A percentile compares a stretch with the other conserved stretches of the same genome.
Evolutionary conservation across 192 early-diverging fungal genomes (phyloP).

Genomic region (Linderina pennispora): DNA sequence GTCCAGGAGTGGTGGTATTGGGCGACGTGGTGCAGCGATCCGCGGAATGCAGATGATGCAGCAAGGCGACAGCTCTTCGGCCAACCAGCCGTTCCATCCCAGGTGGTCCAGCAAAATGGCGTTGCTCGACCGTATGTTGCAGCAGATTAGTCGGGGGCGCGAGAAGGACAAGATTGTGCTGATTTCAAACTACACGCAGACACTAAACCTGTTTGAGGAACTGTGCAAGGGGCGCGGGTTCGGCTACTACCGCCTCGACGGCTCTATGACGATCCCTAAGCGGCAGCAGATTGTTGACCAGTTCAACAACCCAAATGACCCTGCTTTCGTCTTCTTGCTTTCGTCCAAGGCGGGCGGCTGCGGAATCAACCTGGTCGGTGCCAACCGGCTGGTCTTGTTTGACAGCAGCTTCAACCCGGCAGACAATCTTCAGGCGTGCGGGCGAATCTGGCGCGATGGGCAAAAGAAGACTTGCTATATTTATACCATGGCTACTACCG

Average conservation of each 20-base stretch:
- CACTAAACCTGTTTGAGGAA: slow-evolving; percentile 89
- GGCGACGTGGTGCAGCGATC: slow-evolving; percentile 8
- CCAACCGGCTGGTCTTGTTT: slow-evolving; percentile 93
- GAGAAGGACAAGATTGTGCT: slow-evolving; percentile 92
- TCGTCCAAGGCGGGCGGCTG: slow-evolving; percentile 99
- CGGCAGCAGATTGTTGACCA: slow-evolving; percentile 91
- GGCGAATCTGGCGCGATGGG: slow-evolving; percentile 84
- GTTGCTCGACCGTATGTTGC: slow-evolving; percentile 71
- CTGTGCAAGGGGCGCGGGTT: slow-evolving; percentile 71
- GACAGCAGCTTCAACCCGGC: slow-evolving; percentile 92
- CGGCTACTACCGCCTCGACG: slow-evolving; percentile 82
- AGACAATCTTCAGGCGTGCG: slow-evolving; percentile 89
- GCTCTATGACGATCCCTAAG: slow-evolving; percentile 86
- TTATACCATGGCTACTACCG: slow-evolving; percentile 97
- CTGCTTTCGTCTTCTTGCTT: slow-evolving; percentile 90
- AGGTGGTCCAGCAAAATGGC: slow-evolving; percentile 91
- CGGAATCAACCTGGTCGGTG: slow-evolving; percentile 97
- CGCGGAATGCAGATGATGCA: background rate
- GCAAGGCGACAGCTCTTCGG: background rate
- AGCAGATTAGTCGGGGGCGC: slow-evolving; percentile 61
- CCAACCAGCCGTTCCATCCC: slow-evolving; percentile 43
- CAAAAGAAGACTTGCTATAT: slow-evolving; percentile 87
- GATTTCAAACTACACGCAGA: slow-evolving; percentile 99
- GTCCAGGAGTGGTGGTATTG: background rate
- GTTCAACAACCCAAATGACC: slow-evolving; percentile 87